Evolutionary conservation across 2,329 filamentous ascomycete species (phyloP).

Genomic region (Aspergillus aculeatus): DNA sequence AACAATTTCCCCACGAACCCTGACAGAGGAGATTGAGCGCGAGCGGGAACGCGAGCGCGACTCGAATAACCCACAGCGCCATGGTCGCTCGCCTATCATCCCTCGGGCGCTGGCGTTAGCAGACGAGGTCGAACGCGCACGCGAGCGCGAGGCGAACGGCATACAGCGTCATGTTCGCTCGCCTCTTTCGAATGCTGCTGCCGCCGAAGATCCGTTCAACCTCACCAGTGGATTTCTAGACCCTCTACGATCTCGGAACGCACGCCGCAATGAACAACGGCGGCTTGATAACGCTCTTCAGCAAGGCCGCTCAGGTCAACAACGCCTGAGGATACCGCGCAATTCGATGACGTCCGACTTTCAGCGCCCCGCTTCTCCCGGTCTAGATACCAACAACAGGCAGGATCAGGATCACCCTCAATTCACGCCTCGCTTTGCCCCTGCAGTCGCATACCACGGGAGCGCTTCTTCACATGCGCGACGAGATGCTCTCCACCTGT

Average conservation of each 20-base stretch:
- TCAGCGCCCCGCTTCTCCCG: slow-evolving; percentile 23
- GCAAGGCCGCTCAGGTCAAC: slow-evolving; percentile 33
- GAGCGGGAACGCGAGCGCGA: slow-evolving; percentile 12
- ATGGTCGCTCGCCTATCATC: slow-evolving; percentile 23
- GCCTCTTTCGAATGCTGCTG: slow-evolving; percentile 25
- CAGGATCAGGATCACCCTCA: slow-evolving; percentile 24
- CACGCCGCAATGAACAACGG: slow-evolving; percentile 31
- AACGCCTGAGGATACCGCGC: slow-evolving; percentile 37
- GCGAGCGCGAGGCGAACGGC: slow-evolving; percentile 23
- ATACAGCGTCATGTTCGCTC: slow-evolving; percentile 26
- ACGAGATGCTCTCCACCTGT: slow-evolving; percentile 22
- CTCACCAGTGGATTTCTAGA: slow-evolving; percentile 22
- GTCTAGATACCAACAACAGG: slow-evolving; percentile 17
- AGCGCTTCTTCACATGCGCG: slow-evolving; percentile 22
- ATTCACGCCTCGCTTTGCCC: slow-evolving; percentile 47
- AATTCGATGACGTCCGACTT: slow-evolving; percentile 33
- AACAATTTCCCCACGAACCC: slow-evolving; percentile 30
- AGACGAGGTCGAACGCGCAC: background rate
- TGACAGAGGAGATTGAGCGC: slow-evolving; percentile 33
- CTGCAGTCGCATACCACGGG: slow-evolving; percentile 37
- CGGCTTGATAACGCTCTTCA: slow-evolving; percentile 36
- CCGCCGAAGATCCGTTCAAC: slow-evolving; percentile 32
- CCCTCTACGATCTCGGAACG: slow-evolving; percentile 4
- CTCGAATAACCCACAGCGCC: slow-evolving; percentile 19
- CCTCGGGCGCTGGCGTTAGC: background rate